These are phyloP conservation scores for Arthrobotrys sphaeroides DNA, from an alignment of 2,329 filamentous ascomycete species.

Conservation along the genomic window DNA sequence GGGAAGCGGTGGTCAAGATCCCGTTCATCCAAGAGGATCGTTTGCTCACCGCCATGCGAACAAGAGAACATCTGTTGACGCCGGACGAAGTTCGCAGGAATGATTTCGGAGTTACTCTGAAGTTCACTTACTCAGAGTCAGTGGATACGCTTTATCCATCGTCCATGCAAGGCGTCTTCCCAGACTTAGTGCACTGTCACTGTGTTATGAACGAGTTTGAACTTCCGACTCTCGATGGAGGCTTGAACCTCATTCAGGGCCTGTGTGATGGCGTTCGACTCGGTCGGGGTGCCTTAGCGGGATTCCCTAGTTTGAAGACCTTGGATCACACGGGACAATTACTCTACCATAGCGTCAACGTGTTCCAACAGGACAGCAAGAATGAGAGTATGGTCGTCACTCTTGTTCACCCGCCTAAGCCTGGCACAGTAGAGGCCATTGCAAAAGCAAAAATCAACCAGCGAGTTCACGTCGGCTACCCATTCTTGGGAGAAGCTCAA, in stretches of 20 bases:
- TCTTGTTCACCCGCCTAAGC: slow-evolving; percentile 64
- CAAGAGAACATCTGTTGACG: slow-evolving; percentile 80
- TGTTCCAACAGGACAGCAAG: slow-evolving; percentile 94
- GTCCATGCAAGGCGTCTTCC: slow-evolving; percentile 87
- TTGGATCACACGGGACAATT: slow-evolving; percentile 83
- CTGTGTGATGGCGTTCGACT: slow-evolving; percentile 85
- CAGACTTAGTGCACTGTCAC: slow-evolving; percentile 83
- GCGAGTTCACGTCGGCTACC: slow-evolving; percentile 71
- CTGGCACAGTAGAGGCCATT: slow-evolving; percentile 22
- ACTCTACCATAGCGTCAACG: slow-evolving; percentile 87
- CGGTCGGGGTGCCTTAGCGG: slow-evolving; percentile 83
- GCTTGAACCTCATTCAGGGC: slow-evolving; percentile 83
- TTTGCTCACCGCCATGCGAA: slow-evolving; percentile 83
- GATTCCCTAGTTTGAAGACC: slow-evolving; percentile 89
- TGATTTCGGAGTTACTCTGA: slow-evolving; percentile 88
- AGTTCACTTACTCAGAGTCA: slow-evolving; percentile 85
- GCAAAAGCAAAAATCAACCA: slow-evolving; percentile 23
- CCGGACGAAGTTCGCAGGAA: slow-evolving; percentile 84
- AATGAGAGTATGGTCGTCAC: slow-evolving; percentile 97
- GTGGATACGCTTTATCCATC: slow-evolving; percentile 85
- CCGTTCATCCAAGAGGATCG: slow-evolving; percentile 96
- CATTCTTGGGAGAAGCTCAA: slow-evolving; percentile 93
- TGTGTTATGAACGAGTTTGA: slow-evolving; percentile 98
- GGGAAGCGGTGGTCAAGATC: slow-evolving; percentile 99
- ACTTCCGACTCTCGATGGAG: slow-evolving; percentile 83